These are phyloP conservation scores for Lactarius sanguifluus DNA, from an alignment of 768 basidiomycete genomes.

Conservation along the genomic window DNA sequence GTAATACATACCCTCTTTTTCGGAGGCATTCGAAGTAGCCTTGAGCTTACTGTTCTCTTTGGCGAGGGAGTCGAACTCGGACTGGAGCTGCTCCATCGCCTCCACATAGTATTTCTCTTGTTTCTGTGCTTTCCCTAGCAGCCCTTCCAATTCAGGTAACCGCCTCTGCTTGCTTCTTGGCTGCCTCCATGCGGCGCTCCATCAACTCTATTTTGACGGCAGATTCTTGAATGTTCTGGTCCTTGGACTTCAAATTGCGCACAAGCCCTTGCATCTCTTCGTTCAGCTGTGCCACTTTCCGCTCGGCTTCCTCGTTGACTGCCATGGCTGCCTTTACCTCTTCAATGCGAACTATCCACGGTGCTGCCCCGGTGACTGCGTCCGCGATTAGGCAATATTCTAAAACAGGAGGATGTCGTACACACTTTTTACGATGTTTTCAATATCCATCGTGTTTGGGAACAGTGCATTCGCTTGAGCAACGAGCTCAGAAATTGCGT, in stretches of 20 bases:
- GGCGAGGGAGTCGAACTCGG: conserved; percentile 82
- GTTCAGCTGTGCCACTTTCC: conserved; percentile 78
- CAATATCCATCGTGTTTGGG: conserved; percentile 68
- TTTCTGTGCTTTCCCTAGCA: conserved; percentile 77
- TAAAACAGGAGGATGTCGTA: conserved; percentile 17
- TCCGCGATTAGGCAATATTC: conserved; percentile 5
- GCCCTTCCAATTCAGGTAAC: conserved; percentile 78
- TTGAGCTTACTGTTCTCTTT: conserved; percentile 87
- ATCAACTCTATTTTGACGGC: conserved; percentile 92
- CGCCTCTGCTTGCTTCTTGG: conserved; percentile 85
- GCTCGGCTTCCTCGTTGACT: conserved; percentile 89
- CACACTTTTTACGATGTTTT: conserved; percentile 79
- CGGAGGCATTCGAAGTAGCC: conserved; percentile 59
- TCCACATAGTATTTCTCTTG: conserved; percentile 91
- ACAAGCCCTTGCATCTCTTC: conserved; percentile 89
- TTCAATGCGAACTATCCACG: conserved; percentile 81
- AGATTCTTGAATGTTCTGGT: conserved; percentile 86
- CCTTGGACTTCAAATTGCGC: conserved; percentile 81
- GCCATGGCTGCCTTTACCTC: conserved; percentile 82
- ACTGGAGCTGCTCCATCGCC: conserved; percentile 89
- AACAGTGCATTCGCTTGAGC: conserved; percentile 70
- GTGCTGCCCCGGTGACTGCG: conserved; percentile 69
- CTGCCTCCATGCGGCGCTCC: conserved; percentile 88
- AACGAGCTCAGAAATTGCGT: conserved; percentile 66
- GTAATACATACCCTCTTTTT: conserved; percentile 61